Evolutionary conservation across 345 rosid genomes (phyloP).

Genomic region (Eucalyptus caleyi): DNA sequence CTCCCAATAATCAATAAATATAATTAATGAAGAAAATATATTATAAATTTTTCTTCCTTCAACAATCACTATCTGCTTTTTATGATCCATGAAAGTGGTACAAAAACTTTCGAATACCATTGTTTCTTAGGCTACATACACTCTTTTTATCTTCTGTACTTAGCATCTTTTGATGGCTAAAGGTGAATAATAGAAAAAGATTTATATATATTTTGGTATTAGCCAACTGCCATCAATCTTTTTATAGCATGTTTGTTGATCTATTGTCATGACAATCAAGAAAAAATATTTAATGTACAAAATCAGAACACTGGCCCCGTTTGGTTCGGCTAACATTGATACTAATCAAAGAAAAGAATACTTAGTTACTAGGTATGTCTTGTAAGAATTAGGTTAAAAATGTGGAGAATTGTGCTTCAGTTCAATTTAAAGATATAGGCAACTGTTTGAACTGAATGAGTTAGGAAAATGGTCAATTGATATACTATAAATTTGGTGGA

Average conservation of each 20-base stretch:
- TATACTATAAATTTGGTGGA: background rate
- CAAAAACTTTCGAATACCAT: background rate
- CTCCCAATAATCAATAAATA: background rate
- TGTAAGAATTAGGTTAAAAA: background rate
- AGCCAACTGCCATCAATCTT: background rate
- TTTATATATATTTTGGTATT: background rate
- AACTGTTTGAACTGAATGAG: background rate
- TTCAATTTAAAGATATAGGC: background rate
- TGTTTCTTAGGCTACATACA: background rate
- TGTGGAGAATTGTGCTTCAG: background rate
- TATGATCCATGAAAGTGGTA: background rate
- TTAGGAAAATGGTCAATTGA: background rate
- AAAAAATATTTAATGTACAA: background rate
- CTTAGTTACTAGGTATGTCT: background rate
- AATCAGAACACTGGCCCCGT: background rate
- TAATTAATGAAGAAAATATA: background rate
- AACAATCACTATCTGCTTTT: background rate
- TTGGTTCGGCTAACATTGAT: background rate
- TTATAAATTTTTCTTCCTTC: background rate
- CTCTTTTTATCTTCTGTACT: background rate
- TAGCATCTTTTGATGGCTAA: background rate
- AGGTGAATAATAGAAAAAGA: background rate
- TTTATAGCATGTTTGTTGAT: background rate
- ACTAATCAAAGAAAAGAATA: background rate
- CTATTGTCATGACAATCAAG: background rate